These are phyloP conservation scores for Herpetomonas tarakana DNA, from an alignment of 208 protist genomes.

Conservation along the genomic window DNA sequence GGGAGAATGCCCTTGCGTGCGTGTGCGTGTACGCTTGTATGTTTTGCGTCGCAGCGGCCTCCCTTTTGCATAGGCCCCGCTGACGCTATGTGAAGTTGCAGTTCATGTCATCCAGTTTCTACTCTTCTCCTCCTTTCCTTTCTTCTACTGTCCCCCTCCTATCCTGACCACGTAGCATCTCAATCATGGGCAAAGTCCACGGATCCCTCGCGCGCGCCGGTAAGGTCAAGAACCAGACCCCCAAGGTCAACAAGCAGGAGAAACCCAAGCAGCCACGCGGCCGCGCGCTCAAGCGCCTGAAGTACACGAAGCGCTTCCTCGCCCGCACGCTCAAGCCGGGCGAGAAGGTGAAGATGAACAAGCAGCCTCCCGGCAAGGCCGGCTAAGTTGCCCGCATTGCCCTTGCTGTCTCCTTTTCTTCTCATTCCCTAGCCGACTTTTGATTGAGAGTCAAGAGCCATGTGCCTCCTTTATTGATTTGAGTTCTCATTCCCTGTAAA, in stretches of 20 bases:
- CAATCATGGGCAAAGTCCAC: conserved; percentile 97
- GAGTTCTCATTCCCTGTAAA: too few species aligned
- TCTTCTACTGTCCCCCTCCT: background rate
- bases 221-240: conserved; percentile 98
- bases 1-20: too few species aligned
- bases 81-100: too few species aligned
- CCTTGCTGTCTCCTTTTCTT: conserved; percentile 5
- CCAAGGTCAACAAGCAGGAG: conserved; percentile 95
- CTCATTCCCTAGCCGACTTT: background rate
- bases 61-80: too few species aligned
- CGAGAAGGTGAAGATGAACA: conserved; percentile 94
- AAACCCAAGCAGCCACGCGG: conserved; percentile 94
- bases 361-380: conserved; percentile 89
- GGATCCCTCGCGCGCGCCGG: conserved; percentile 97
- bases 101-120: too few species aligned
- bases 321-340: conserved; percentile 91
- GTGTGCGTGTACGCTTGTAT: too few species aligned
- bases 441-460: background rate
- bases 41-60: too few species aligned
- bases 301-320: conserved; percentile 97
- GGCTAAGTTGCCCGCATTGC: conserved; percentile 37
- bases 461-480: too few species aligned
- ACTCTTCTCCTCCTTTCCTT: conserved; percentile 9
- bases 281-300: conserved; percentile 96
- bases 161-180: conserved; percentile 18